Evolutionary conservation across 306 rosid genomes (phyloP), one percentile per base, ranked within the genome.

Genomic region (Quercus parvula): DNA sequence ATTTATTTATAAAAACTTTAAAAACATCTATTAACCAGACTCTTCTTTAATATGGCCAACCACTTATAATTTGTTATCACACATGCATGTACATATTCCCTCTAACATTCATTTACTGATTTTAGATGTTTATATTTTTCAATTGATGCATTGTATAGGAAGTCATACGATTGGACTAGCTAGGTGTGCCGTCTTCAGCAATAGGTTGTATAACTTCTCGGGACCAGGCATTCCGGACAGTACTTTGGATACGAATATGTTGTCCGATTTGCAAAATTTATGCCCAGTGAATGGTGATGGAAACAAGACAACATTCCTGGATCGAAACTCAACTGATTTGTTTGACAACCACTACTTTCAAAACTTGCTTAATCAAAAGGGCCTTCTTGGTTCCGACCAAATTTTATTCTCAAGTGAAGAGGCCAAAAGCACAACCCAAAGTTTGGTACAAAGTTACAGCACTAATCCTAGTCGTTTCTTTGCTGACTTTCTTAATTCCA

Each of bases 361-460:
- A 70, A 95, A 95, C 83, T 78, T 95, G 83, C 80, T 87, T 5
- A 81, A 1, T 1, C 87, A 80, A 38, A 92, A 89, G 73, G 98
- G 94, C 0, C 95, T 95, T 70, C 88, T 95, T 12, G 52, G 89
- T 62, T 95, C 98, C 35, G 99, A 95, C 72, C 98, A 95, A 79
- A 78, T 88, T 63, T 81, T 93, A 1, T 78, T 86, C 79, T 88
- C 96, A 0, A 71, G 90, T 75, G 75, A 74, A 3, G 75, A 13
- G 28, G 94, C 92, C 3, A 79, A 41, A 46, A 84, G 85, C 22
- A 86, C 92, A 6, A 79, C 92, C 12, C 90, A 87, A 61, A 82
- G 78, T 52, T 67, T 90, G 72, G 97, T 95, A 13, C 86, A 80
- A 67, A 81, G 75, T 78, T 95, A 95, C 30, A 89, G 86, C 82